Evolutionary conservation across 2,329 filamentous ascomycete species (phyloP).

Genomic region (Neoascochyta sp.): DNA sequence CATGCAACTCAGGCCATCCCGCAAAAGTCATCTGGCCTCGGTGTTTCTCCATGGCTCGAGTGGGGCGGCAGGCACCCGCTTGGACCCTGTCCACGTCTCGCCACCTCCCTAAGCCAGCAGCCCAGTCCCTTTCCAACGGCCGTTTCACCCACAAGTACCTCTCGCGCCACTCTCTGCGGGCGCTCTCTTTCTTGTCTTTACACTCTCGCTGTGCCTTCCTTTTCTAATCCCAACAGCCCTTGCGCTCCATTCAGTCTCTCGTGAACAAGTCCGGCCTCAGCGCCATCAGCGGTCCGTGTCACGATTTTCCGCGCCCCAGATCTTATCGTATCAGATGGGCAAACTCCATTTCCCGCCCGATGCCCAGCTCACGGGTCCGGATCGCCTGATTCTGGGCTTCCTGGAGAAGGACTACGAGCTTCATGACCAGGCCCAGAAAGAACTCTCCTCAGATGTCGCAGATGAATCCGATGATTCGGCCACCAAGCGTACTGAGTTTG

Average conservation of each 20-base stretch:
- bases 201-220: neutral
- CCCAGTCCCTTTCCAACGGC: conserved; percentile 4
- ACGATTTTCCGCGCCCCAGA: no score
- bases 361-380: conserved; percentile 29
- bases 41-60: no score
- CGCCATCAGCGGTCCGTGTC: neutral
- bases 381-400: conserved; percentile 29
- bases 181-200: neutral
- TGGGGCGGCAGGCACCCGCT: no score
- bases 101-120: conserved; percentile 9
- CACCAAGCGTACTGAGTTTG: conserved; percentile 24
- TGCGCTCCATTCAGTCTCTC: conserved; percentile 6
- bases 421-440: conserved; percentile 5
- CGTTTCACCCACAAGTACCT: conserved; percentile 5
- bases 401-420: conserved; percentile 29
- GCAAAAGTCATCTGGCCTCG: no score
- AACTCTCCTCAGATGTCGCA: conserved; percentile 7
- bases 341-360: conserved; percentile 29
- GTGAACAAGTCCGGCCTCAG: conserved; percentile 1
- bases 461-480: conserved; percentile 25
- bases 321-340: conserved; percentile 19
- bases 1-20: no score
- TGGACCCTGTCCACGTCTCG: conserved; percentile 10
- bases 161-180: conserved; percentile 2
- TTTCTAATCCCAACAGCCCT: neutral